These are phyloP conservation scores for Neurospora sp. DNA, from an alignment of 495 filamentous ascomycete genomes.

Conservation along the genomic window DNA sequence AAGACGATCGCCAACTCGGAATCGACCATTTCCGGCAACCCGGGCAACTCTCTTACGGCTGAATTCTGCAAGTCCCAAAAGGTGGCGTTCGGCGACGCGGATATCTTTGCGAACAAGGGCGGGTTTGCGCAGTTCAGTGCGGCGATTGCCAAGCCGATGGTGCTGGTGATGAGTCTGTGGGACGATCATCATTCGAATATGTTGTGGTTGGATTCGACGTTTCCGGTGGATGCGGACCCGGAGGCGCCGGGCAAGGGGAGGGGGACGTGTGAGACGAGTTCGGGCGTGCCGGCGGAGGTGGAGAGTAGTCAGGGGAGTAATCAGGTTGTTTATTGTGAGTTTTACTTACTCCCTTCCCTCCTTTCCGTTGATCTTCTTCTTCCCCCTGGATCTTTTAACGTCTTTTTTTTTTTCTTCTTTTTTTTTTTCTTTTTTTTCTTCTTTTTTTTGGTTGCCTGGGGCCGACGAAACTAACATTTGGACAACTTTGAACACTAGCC, in stretches of 20 bases:
- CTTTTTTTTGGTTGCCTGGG: neutral
- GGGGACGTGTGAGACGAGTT: conserved; percentile 51
- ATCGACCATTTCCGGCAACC: conserved; percentile 37
- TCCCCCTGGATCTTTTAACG: neutral
- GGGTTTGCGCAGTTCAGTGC: conserved; percentile 46
- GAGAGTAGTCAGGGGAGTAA: conserved; percentile 41
- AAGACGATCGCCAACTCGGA: conserved; percentile 46
- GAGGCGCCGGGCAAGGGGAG: conserved; percentile 52
- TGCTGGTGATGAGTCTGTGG: conserved; percentile 65
- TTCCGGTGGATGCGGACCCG: conserved; percentile 41
- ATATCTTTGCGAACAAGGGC: conserved; percentile 48
- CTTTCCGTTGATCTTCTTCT: neutral
- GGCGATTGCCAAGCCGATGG: conserved; percentile 49
- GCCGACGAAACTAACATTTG: neutral
- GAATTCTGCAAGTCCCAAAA: conserved; percentile 13
- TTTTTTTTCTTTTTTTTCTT: neutral
- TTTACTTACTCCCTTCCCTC: neutral
- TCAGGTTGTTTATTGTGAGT: conserved; percentile 31
- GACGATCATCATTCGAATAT: conserved; percentile 66
- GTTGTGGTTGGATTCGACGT: conserved; percentile 71
- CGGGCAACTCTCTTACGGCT: conserved; percentile 28
- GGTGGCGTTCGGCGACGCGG: conserved; percentile 43
- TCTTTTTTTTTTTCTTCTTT: neutral
- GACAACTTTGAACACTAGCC: conserved; percentile 13
- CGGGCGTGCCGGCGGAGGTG: conserved; percentile 48